These are phyloP conservation scores for Epithemia pelagica DNA, from an alignment of 108 stramenopile genomes.

Conservation along the genomic window DNA sequence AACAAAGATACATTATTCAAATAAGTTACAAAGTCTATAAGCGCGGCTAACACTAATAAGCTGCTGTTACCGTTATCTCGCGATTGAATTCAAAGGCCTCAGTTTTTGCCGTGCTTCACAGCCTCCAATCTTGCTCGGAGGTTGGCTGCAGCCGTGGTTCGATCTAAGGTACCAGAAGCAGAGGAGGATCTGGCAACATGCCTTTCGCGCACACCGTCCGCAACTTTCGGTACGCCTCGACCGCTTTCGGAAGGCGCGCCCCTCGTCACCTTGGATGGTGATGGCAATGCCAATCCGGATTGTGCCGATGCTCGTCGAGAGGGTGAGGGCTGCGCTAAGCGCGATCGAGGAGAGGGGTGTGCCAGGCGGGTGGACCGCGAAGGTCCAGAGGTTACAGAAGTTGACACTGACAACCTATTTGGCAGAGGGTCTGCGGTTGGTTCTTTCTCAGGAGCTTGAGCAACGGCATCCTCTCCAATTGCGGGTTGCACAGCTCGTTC, in stretches of 20 bases:
- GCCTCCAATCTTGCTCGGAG: neutral
- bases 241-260: neutral
- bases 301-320: neutral
- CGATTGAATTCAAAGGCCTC: too few species aligned
- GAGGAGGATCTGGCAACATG: neutral
- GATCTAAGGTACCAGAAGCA: neutral
- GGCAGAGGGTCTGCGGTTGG: neutral
- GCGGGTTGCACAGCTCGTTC: constrained; percentile 18
- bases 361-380: neutral
- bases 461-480: neutral
- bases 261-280: neutral
- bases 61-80: too few species aligned
- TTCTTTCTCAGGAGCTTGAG: too few species aligned
- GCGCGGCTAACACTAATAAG: too few species aligned
- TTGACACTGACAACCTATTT: neutral
- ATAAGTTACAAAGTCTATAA: too few species aligned
- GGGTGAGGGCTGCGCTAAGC: too few species aligned
- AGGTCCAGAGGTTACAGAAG: neutral
- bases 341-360: neutral
- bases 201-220: neutral
- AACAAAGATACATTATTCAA: neutral
- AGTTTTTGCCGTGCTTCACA: neutral
- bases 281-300: neutral
- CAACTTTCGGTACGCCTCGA: neutral
- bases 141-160: neutral